Percentiles rank a stretch among this genome's conserved stretches.
Evolutionary conservation across 352 stramenopile genomes (phyloP).

Genomic region (Globisporangium spinosum): DNA sequence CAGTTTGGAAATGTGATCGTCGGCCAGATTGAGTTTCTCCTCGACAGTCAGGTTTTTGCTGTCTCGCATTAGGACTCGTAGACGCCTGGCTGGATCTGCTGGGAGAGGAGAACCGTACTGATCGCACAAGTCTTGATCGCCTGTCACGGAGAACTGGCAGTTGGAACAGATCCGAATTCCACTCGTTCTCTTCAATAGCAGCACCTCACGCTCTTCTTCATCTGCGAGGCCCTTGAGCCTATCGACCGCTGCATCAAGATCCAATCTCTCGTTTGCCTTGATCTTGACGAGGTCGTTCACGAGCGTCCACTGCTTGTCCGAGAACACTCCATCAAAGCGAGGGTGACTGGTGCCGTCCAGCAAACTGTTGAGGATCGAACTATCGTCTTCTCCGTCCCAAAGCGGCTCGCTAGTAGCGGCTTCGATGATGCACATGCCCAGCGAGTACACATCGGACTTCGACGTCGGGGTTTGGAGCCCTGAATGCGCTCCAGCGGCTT

Average conservation of each 20-base stretch:
- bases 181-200: not conserved
- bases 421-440: slow-evolving; percentile 1
- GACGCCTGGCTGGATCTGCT: not conserved
- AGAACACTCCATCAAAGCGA: not conserved
- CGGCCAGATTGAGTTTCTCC: not conserved
- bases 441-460: slow-evolving; percentile 6
- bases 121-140: not conserved
- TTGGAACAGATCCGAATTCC: not conserved
- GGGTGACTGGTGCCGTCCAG: not conserved
- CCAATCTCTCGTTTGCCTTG: not conserved
- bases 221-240: not conserved
- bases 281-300: not conserved
- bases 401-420: not conserved
- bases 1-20: not conserved
- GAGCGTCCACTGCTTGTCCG: not conserved
- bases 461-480: not conserved
- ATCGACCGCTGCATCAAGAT: not conserved
- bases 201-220: not conserved
- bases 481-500: slow-evolving; percentile 30
- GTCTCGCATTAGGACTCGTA: not conserved
- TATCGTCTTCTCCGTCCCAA: not conserved
- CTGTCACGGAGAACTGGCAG: not conserved
- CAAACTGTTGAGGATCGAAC: not conserved
- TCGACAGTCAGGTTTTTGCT: not conserved
- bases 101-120: not conserved